phyloP scores from a whole-genome alignment of 2,329 filamentous ascomycete genomes.

The Boeremia exigua region DNA sequence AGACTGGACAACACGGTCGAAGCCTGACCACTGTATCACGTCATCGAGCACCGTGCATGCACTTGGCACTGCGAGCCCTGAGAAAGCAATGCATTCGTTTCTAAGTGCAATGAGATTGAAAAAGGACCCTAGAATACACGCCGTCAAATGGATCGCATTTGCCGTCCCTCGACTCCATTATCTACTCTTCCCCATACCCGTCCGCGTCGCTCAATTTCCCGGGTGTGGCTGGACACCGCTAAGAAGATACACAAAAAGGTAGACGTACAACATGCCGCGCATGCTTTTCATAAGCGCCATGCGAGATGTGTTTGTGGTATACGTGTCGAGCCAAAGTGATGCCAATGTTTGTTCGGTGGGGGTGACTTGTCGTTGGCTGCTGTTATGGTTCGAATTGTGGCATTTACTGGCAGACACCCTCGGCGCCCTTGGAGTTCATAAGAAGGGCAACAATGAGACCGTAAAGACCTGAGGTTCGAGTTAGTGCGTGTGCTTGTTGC shows the following conservation, averaged over 20 bases:
- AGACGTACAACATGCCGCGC: conserved; percentile 45
- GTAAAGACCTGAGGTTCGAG: conserved; percentile 77
- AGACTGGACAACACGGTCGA: too few species aligned
- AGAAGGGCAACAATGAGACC: conserved; percentile 97
- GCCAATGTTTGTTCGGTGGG: conserved; percentile 34
- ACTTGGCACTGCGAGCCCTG: background rate
- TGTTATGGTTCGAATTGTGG: conserved; percentile 18
- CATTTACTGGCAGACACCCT: conserved; percentile 26
- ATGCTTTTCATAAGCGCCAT: conserved; percentile 34
- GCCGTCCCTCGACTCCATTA: conserved; percentile 41
- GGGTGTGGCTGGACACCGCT: conserved; percentile 15
- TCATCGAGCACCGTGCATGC: too few species aligned
- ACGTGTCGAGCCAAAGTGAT: conserved; percentile 26
- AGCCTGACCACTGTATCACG: too few species aligned
- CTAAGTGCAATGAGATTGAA: conserved; percentile 40
- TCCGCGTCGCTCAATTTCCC: conserved; percentile 10
- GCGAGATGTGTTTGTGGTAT: conserved; percentile 31
- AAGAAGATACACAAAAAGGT: conserved; percentile 44
- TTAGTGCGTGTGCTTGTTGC: background rate
- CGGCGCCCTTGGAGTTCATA: conserved; percentile 89
- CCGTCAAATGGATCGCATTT: conserved; percentile 44
- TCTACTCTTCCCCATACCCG: conserved; percentile 31
- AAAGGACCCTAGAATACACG: conserved; percentile 45
- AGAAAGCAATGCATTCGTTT: conserved; percentile 43
- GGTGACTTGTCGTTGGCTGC: conserved; percentile 40